Percentiles rank a stretch among this genome's conserved stretches.
Evolutionary conservation across 2,329 filamentous ascomycete genomes (phyloP).

Genomic region (Pestalotiopsis sp.): DNA sequence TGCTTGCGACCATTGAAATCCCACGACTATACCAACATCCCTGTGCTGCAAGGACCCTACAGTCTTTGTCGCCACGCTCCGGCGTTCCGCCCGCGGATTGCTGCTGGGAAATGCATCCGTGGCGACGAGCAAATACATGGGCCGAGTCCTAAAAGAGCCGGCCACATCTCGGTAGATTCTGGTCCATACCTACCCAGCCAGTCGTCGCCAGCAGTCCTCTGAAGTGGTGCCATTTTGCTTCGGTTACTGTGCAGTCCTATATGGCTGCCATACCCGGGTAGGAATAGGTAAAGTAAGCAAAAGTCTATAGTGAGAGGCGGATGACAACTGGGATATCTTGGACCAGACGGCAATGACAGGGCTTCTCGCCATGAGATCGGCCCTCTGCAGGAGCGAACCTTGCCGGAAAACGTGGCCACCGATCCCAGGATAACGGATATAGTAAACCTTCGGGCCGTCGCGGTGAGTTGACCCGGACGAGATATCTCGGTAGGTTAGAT

Average conservation of each 20-base stretch:
- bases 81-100: not conserved
- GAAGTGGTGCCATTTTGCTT: no score
- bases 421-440: not conserved
- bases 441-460: not conserved
- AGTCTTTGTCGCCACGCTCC: not conserved
- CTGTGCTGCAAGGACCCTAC: not conserved
- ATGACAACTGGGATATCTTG: not conserved
- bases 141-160: no score
- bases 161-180: no score
- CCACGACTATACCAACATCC: not conserved
- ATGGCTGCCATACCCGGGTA: no score
- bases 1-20: not conserved
- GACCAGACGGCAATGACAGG: not conserved
- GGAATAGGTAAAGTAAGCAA: no score
- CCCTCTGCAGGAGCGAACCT: not conserved
- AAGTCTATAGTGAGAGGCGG: not conserved
- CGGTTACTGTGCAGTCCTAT: no score
- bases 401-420: not conserved
- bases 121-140: no score
- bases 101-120: no score
- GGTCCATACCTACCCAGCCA: no score
- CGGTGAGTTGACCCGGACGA: not conserved
- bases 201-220: no score
- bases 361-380: not conserved
- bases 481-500: no score